Base-by-base conservation (phyloP, 257 asterid genomes). In the Anisodus tanguticus region DNA sequence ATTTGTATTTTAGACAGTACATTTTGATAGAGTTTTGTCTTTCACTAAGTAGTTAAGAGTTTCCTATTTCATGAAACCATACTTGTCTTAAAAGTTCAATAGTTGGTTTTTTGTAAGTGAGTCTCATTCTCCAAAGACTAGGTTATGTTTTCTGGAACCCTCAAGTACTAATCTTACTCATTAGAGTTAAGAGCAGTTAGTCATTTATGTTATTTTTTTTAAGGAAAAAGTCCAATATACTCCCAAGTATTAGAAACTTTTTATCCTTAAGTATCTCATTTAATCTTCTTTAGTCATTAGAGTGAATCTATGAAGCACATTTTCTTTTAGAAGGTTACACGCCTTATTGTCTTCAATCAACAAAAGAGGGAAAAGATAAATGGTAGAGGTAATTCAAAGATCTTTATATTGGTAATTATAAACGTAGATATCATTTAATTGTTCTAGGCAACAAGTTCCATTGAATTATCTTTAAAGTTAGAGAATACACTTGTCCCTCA, bases 401-500 rank as follows among this genome's bases (percentile, higher is more conserved):
- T 68, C 76, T 15, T 66, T 68, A 67, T 67, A 68, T 68, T 37
- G 51, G 76, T 68, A 37, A 3, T 13, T 7, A 37, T 37, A 9
- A 37, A 68, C 0, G 6, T 15, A 6, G 76, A 68, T 37, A 68
- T 37, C 51, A 68, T 37, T 68, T 68, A 68, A 66, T 31, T 66
- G 72, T 41, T 66, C 8, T 9, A 35, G 43, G 70, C 43, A 31
- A 63, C 35, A 26, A 13, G 35, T 5, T 16, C 70, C 70, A 63
- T 63, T 15, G 35, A 66, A 68, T 6, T 68, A 3, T 37, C 51
- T 37, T 68, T 68, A 7, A 39, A 37, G 72, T 68, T 68, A 3
- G 76, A 68, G 76, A 68, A 68, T 68, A 37, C 51, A 68, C 49
- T 68, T 37, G 51, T 37, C 51, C 51, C 76, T 66, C 3, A 68